Base-by-base conservation (phyloP, 169 alveolate genomes). In the Perkinsus olseni region DNA sequence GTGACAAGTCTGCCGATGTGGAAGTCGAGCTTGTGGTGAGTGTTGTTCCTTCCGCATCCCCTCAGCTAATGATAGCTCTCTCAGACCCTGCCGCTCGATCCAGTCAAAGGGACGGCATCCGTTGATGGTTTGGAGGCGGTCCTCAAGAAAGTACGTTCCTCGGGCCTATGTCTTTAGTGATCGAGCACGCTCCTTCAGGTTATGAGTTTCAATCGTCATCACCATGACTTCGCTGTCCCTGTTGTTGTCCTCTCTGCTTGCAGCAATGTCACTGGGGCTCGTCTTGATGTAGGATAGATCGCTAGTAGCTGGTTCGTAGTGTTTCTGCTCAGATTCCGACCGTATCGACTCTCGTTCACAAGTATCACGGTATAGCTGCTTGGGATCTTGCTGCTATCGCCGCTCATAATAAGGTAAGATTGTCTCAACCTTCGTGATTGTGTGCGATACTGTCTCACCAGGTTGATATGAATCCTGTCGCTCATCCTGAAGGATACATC, bases 401-500 rank as follows among this genome's bases (percentile, higher is more conserved):
- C 17, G 82, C 82, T 24, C 82, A 62, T 24, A 62, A 62, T 4
- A 62, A 62, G 82, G 82, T 62, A 3, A 8, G 37, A 21, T 62
- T 24, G 4, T 62, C 82, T 62, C 34, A 21, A 21, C 21, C 21
- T 40, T 3, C 3, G 21, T 11, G 11, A 11, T 6, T 11, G 21
- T 11, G 11, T 40, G 21, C 3, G 82, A 13, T 13, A 3, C 28
- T 62, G 82, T 24, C 17, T 28, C n/a, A n/a, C n/a, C n/a, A 62
- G 82, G 82, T 62, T 62, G 82, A 62, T 62, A 62, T 62, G 82
- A 62, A 62, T 62, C 31, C 82, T 62, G 31, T 24, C 1, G 1
- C 82, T 28, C 82, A 62, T 24, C 82, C 82, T 13, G 1, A 62
- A 0, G 82, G 82, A 0, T 62, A 93, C 94, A 93, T 96, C 38